A percentile compares a stretch with the other conserved stretches of the same genome.
Evolutionary conservation across 768 basidiomycete genomes (phyloP).

Genomic region (Termitomyces sp.): DNA sequence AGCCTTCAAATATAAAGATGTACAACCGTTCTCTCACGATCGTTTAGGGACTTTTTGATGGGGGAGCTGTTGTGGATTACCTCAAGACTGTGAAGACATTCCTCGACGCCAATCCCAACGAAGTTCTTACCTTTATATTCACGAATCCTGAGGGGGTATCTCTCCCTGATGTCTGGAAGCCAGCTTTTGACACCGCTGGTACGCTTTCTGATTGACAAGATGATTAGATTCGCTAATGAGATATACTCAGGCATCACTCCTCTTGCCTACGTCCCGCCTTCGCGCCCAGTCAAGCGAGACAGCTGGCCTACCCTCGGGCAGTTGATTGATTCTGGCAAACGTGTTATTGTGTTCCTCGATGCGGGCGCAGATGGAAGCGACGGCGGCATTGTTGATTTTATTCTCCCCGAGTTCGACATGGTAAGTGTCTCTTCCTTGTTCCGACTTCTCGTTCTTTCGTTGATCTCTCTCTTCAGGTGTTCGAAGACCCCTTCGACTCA

Average conservation of each 20-base stretch:
- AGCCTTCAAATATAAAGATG: background rate
- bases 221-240: background rate
- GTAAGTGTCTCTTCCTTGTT: background rate
- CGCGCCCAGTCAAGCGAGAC: constrained; percentile 33
- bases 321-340: constrained; percentile 52
- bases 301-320: constrained; percentile 64
- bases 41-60: constrained; percentile 44
- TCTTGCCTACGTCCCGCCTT: constrained; percentile 50
- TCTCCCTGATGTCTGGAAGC: constrained; percentile 44
- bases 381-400: constrained; percentile 8
- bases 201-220: constrained; percentile 9
- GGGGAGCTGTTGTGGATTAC: constrained; percentile 46
- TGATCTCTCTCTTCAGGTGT: background rate
- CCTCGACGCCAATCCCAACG: constrained; percentile 58
- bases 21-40: background rate
- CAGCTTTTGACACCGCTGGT: constrained; percentile 48
- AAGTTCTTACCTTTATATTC: constrained; percentile 62
- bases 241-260: constrained; percentile 31
- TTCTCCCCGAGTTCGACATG: constrained; percentile 12
- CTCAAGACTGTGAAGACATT: constrained; percentile 50
- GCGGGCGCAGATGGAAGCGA: constrained; percentile 7
- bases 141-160: constrained; percentile 59
- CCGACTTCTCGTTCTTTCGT: background rate
- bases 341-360: constrained; percentile 28
- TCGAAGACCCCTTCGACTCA: constrained; percentile 4